Evolutionary conservation across 805 yeast genomes (phyloP), one percentile per base, ranked within the genome.

Genomic region (Pichia manshurica): DNA sequence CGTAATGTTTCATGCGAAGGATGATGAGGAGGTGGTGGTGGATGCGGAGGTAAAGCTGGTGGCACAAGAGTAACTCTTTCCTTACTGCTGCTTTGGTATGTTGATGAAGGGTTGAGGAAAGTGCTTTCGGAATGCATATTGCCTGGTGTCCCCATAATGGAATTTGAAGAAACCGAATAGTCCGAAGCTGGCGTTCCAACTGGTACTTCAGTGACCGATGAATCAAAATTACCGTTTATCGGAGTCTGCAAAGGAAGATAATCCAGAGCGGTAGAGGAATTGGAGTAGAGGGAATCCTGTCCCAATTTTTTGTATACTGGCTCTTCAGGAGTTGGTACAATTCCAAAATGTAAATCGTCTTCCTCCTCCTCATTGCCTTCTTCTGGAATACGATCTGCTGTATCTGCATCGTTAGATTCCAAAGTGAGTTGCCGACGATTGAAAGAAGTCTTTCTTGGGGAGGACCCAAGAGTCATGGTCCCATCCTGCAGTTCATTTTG

Each of bases 391-490:
- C 10, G 15, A 12, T 39, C 32, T 23, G 17, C 34, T 15, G n/a
- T 22, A 7, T 38, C 9, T 22, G 31, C 21, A n/a, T 5, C 13
- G 12, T 15, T 12, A 4, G 15, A 16, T 15, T n/a, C 29, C 17
- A 5, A 4, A n/a, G 21, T 13, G 10, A 33, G 22, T 15, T 16
- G 15, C 15, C 42, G 38, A 17, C 57, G 48, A 23, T 50, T 57
- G 3, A 66, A 64, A 3, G 66, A 61, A 2, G 45, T 44, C 40
- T 43, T 61, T 36, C 68, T 48, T 17, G 68, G 68, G 13, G 67
- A 61, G 17, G 68, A 64, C 3, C 67, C 67, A 34, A 58, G 44
- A 9, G 62, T 56, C 47, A 40, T 23, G 10, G 32, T 21, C 6
- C 39, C 44, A 17, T 42, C 23, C 3, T 39, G 29, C 17, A 47